These are phyloP conservation scores for Haplographium delicatum DNA, from an alignment of 495 filamentous ascomycete species.

Conservation along the genomic window DNA sequence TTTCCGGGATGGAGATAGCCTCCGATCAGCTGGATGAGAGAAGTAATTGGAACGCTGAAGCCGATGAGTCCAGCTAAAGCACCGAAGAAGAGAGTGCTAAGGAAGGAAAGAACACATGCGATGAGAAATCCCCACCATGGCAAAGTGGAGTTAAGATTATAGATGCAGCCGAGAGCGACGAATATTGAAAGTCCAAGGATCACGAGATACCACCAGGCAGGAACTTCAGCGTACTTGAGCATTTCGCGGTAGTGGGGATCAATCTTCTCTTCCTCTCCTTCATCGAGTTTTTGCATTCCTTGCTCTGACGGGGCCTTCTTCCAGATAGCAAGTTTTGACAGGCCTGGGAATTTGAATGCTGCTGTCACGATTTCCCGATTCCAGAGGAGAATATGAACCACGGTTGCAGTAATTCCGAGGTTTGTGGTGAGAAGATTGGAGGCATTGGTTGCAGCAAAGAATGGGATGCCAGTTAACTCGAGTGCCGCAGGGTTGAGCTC, in stretches of 20 bases:
- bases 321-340: background rate
- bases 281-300: too few relatives aligned
- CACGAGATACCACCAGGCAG: constrained; percentile 49
- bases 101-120: constrained; percentile 32
- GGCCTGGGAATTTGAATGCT: too few relatives aligned
- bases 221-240: constrained; percentile 45
- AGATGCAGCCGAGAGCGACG: constrained; percentile 41
- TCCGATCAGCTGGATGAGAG: constrained; percentile 32
- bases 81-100: constrained; percentile 33
- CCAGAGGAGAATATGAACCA: constrained; percentile 29
- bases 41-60: constrained; percentile 27
- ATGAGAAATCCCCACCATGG: constrained; percentile 53
- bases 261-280: constrained; percentile 12
- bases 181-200: constrained; percentile 42
- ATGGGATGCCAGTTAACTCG: constrained; percentile 33
- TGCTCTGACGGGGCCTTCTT: background rate
- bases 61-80: constrained; percentile 35
- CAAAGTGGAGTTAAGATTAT: constrained; percentile 43
- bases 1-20: constrained; percentile 40
- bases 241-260: constrained; percentile 45
- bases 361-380: background rate
- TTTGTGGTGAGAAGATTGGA: constrained; percentile 37
- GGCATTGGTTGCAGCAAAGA: constrained; percentile 37
- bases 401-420: constrained; percentile 36
- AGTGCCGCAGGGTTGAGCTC: constrained; percentile 33